These are phyloP conservation scores for Myxozyma kluyveri DNA, from an alignment of 805 yeast species.

Conservation along the genomic window DNA sequence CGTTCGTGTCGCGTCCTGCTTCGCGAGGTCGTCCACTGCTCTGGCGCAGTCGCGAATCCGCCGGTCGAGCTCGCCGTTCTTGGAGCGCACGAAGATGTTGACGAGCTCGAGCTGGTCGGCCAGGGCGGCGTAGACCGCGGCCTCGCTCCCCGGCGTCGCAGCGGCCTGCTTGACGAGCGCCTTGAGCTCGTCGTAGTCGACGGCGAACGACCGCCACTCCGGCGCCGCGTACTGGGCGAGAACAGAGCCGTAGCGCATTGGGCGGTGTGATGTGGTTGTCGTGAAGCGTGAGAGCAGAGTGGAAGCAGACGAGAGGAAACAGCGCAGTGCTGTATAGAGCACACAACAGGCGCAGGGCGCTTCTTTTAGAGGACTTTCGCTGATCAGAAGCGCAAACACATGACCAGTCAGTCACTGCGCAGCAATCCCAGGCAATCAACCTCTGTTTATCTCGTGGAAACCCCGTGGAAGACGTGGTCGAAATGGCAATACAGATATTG, in stretches of 20 bases:
- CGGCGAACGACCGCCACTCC: slow-evolving; percentile 81
- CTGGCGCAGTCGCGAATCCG: slow-evolving; percentile 45
- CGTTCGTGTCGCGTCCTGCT: slow-evolving; percentile 27
- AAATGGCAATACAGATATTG: too few species aligned
- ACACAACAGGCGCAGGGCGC: too few species aligned
- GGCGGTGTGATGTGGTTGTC: neutral
- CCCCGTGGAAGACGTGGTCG: too few species aligned
- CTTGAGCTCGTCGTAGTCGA: slow-evolving; percentile 79
- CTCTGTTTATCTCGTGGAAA: too few species aligned
- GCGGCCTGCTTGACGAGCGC: slow-evolving; percentile 60
- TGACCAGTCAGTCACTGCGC: too few species aligned
- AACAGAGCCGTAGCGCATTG: slow-evolving; percentile 85
- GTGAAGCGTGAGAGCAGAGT: too few species aligned
- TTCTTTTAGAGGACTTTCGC: too few species aligned
- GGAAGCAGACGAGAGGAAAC: too few species aligned
- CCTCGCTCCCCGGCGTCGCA: slow-evolving; percentile 24
- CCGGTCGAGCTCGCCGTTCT: slow-evolving; percentile 65
- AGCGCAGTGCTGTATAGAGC: too few species aligned
- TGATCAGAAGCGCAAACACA: too few species aligned
- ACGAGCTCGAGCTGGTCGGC: slow-evolving; percentile 56
- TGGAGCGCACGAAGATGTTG: slow-evolving; percentile 62
- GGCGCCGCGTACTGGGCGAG: slow-evolving; percentile 73
- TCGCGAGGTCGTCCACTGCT: slow-evolving; percentile 38
- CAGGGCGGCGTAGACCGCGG: slow-evolving; percentile 44
- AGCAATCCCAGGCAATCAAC: too few species aligned